Evolutionary conservation across 805 yeast species (phyloP).

Genomic region (Saccharomycopsis microspora): DNA sequence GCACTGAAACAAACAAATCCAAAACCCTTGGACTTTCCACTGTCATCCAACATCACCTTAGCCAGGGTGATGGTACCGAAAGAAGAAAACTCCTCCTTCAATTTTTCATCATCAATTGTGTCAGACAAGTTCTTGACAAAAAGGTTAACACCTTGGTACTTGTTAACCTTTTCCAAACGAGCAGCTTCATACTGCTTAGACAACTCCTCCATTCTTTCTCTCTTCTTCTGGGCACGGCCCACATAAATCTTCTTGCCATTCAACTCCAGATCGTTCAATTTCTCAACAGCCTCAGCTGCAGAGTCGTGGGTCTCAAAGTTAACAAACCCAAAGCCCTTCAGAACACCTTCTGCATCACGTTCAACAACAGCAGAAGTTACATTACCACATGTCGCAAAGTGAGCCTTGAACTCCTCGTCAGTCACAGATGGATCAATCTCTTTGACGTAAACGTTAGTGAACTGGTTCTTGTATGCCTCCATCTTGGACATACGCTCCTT

Average conservation of each 20-base stretch:
- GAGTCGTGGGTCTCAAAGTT: constrained; percentile 80
- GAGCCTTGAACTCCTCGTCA: constrained; percentile 57
- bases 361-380: constrained; percentile 78
- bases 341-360: constrained; percentile 74
- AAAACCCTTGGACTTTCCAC: constrained; percentile 94
- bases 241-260: constrained; percentile 83
- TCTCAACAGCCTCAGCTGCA: constrained; percentile 88
- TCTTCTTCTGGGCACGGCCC: constrained; percentile 98
- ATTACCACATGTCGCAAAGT: constrained; percentile 65
- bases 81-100: constrained; percentile 85
- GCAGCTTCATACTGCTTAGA: constrained; percentile 89
- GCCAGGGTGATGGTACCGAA: constrained; percentile 94
- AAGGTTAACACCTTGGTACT: constrained; percentile 96
- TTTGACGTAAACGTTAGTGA: constrained; percentile 93
- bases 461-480: constrained; percentile 83
- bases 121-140: constrained; percentile 96
- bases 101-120: constrained; percentile 78
- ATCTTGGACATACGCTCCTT: constrained; percentile 91
- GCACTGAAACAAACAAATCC: constrained; percentile 97
- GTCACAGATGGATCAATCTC: constrained; percentile 66
- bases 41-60: constrained; percentile 90
- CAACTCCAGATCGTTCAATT: constrained; percentile 76
- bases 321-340: constrained; percentile 93
- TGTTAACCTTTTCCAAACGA: constrained; percentile 81
- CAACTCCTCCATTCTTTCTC: constrained; percentile 93